Conservation (phyloP, 352 stramenopile genomes). For the Phytophthora idaei region DNA sequence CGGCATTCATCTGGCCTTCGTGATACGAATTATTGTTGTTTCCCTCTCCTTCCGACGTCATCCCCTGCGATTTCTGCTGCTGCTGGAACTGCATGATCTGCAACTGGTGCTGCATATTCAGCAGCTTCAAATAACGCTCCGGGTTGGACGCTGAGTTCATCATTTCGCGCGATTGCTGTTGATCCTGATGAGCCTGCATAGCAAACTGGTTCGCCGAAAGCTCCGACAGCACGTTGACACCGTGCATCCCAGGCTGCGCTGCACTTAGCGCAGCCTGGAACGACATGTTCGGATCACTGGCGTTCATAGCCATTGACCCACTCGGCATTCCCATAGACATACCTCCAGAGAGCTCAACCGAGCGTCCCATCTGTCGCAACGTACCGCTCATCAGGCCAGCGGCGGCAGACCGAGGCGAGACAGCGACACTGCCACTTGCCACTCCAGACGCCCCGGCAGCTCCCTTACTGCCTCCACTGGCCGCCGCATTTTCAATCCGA, state of each 20-base stretch:
- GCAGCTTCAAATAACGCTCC: slow-evolving; percentile 82
- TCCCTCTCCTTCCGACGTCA: slow-evolving; percentile 34
- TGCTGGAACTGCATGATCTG: slow-evolving; percentile 89
- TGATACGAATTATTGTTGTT: slow-evolving; percentile 51
- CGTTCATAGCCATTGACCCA: slow-evolving; percentile 31
- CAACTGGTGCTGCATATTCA: slow-evolving; percentile 88
- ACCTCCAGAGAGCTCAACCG: slow-evolving; percentile 21
- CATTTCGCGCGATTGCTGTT: slow-evolving; percentile 53
- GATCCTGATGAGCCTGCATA: slow-evolving; percentile 37
- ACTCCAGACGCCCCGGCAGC: slow-evolving; percentile 3
- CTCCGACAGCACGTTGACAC: slow-evolving; percentile 35
- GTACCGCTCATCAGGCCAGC: slow-evolving; percentile 41
- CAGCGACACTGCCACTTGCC: slow-evolving; percentile 20
- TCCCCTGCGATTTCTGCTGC: slow-evolving; percentile 53
- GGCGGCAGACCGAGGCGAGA: slow-evolving; percentile 42
- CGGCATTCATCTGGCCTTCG: slow-evolving; percentile 52
- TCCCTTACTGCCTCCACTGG: slow-evolving; percentile 30
- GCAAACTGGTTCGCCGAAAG: slow-evolving; percentile 49
- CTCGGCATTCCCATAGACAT: slow-evolving; percentile 32
- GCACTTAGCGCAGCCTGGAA: slow-evolving; percentile 44
- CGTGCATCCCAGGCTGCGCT: slow-evolving; percentile 40
- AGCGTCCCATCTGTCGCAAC: slow-evolving; percentile 29
- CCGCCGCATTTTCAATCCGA: slow-evolving; percentile 57
- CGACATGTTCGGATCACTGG: slow-evolving; percentile 31
- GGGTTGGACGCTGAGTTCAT: slow-evolving; percentile 54